These are phyloP conservation scores for Umbellularia californica DNA, from an alignment of 164 flowering plant genomes.

Conservation along the genomic window DNA sequence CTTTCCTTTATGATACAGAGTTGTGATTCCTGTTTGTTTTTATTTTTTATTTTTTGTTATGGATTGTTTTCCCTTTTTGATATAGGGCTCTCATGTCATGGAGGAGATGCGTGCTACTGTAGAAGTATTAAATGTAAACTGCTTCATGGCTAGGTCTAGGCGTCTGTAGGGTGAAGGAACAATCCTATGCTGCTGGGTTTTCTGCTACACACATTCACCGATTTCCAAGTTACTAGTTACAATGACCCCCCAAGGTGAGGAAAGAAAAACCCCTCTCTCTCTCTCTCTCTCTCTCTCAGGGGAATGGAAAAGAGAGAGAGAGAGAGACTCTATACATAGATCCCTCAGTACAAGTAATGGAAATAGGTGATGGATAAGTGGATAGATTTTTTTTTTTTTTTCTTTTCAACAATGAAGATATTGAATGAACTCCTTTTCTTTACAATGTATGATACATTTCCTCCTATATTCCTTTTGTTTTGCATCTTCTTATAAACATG, in stretches of 20 bases:
- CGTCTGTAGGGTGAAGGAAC: neutral
- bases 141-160: neutral
- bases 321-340: neutral
- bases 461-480: too few relatives aligned
- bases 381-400: neutral
- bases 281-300: neutral
- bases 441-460: too few relatives aligned
- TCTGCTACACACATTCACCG: neutral
- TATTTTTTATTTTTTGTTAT: neutral
- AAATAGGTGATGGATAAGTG: neutral
- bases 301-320: neutral
- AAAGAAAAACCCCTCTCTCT: too few relatives aligned
- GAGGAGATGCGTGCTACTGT: neutral
- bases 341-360: neutral
- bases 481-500: too few relatives aligned
- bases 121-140: neutral
- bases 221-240: neutral
- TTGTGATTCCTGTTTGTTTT: neutral
- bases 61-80: neutral
- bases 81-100: neutral
- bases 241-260: neutral
- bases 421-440: neutral
- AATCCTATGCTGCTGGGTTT: slow-evolving; percentile 3
- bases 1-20: neutral
- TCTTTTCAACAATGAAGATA: neutral